Evolutionary conservation across 176 grass and related monocot species (phyloP), one percentile per base, ranked within the genome.

Genomic region (Hyparrhenia diplandra): DNA sequence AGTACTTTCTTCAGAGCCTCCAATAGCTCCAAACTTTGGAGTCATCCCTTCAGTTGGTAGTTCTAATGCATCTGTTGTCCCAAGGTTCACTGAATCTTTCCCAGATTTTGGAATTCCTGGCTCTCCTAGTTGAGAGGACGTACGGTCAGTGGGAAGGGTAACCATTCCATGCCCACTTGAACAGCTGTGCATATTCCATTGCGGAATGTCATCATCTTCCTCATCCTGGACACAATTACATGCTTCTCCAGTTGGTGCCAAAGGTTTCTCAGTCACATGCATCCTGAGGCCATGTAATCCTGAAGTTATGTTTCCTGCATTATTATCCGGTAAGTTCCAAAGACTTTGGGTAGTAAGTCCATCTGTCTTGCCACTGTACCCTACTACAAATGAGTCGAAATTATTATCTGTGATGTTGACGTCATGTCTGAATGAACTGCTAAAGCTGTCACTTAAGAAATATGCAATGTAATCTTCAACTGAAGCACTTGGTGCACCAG

Each of bases 161-260:
- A 32, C 31, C 31, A 32, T 32, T 32, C 31, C 31, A 32, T 32
- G 64, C 21, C 21, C 75, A 64, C 75, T 64, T 64, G 75, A 41
- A 64, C 27, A 32, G 0, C 12, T 67, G 11, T 17, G 64, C 63
- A 52, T 37, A 11, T 23, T 40, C 36, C 27, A 45, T 31, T 64
- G 57, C 10, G 63, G 43, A 42, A 80, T 73, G 54, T 31, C 34
- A 55, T 59, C 34, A 43, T 47, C 18, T 64, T 64, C 5, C 59
- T 64, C 59, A 64, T 10, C 16, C 59, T 32, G 39, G 47, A 10
- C 17, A 63, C 25, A 32, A n/a, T n/a, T n/a, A 80, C 60, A 43
- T 74, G 76, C 80, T 74, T 73, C 60, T 80, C 69, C 57, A 67
- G 60, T 60, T 54, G 30, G 13, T 74, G 49, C 16, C 30, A 42